These are phyloP conservation scores for Hura crepitans DNA, from an alignment of 441 rosid genomes.

Conservation along the genomic window DNA sequence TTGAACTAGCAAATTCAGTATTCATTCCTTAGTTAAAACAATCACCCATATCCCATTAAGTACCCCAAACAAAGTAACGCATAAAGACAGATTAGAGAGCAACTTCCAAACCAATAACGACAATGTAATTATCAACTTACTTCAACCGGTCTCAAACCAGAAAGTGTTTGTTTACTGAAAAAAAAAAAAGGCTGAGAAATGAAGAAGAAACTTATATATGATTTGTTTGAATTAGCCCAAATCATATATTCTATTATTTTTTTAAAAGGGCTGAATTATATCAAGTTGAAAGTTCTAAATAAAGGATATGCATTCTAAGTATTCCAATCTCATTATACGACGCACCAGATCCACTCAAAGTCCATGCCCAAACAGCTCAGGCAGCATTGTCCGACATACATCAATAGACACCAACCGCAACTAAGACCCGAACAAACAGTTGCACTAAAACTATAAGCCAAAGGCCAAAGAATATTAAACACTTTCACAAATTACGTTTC, in stretches of 20 bases:
- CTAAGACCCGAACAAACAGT: neutral
- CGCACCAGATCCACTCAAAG: slow-evolving; percentile 33
- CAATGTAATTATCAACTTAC: neutral
- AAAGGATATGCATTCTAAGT: slow-evolving; percentile 16
- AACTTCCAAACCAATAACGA: neutral
- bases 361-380: neutral
- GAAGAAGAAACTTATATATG: slow-evolving; percentile 3
- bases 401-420: slow-evolving; percentile 5
- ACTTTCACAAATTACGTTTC: neutral
- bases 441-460: neutral
- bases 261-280: neutral
- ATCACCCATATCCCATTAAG: neutral
- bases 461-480: neutral
- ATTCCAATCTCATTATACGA: neutral
- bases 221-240: neutral
- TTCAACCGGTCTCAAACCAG: neutral
- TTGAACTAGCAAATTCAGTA: slow-evolving; percentile 6
- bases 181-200: neutral
- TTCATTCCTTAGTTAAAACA: neutral
- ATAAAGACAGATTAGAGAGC: neutral
- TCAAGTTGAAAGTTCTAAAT: neutral
- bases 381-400: slow-evolving; percentile 8
- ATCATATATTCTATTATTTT: neutral
- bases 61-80: neutral
- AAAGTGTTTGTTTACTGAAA: neutral